Base-by-base conservation (phyloP, 805 yeast genomes). In the Kazachstania bromeliacearum region DNA sequence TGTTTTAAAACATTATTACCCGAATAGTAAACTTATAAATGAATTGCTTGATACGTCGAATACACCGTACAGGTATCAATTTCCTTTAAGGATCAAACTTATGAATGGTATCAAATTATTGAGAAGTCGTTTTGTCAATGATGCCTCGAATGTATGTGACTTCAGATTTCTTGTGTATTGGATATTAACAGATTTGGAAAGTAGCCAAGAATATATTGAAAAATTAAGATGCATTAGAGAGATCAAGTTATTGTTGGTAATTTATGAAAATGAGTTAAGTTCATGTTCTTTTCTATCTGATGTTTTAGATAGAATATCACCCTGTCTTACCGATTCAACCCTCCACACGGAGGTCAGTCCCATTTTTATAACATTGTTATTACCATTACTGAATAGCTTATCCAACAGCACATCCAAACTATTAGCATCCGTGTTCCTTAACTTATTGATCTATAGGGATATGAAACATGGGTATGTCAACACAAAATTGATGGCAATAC, bases 141-240 rank as follows among this genome's bases (percentile, higher is more conserved):
- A 29, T 7, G 7, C 28, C 7, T 24, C 38, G 13, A 23, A 19
- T 17, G 16, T 23, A 4, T 33, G 39, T 7, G 47, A 47, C 14
- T 28, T 42, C 9, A 34, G 35, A 7, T 36, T 47, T 28, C 18
- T 53, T 5, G 29, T 48, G 5, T 24, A 40, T 6, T 50, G 51
- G 45, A 33, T 47, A 13, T 23, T 51, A 7, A 33, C 40, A 7
- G 57, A 54, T 15, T 36, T 54, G 7, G 48, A 44, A 21, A 16
- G 24, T 1, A 27, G 47, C 2, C 25, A 16, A 6, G 26, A 36
- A 14, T 4, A 12, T 1, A 28, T 36, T n/a, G 47, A 44, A 21
- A 37, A 38, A 15, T n/a, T 46, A 2, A 32, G 36, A 23, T 43
- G 40, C 12, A 10, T 53, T 3, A 38, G 59, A n/a, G 48, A 44